phyloP scores from a whole-genome alignment of 2,329 filamentous ascomycete genomes.

The Xylaria digitata region DNA sequence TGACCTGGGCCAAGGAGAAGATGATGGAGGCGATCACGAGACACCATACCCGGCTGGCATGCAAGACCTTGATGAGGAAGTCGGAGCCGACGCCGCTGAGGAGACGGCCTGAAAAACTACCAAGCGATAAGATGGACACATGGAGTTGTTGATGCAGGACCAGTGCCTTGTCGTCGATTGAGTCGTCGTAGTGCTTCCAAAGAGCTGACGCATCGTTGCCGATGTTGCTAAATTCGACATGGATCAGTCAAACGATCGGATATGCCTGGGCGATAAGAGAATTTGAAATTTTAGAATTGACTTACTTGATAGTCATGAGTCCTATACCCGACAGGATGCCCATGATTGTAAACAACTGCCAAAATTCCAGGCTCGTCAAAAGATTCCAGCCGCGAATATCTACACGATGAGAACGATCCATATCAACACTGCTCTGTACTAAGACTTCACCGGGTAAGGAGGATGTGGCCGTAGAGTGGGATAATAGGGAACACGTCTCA shows the following conservation, averaged over 20 bases:
- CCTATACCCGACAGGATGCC: constrained; percentile 92
- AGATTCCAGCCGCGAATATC: constrained; percentile 89
- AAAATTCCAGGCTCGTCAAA: constrained; percentile 81
- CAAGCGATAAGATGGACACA: constrained; percentile 91
- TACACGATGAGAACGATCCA: constrained; percentile 80
- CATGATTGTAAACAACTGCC: constrained; percentile 89
- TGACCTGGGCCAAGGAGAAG: constrained; percentile 78
- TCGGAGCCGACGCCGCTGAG: constrained; percentile 89
- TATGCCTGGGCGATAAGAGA: no score
- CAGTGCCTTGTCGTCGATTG: constrained; percentile 78
- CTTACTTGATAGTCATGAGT: constrained; percentile 98
- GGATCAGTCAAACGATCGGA: not conserved
- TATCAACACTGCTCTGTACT: constrained; percentile 72
- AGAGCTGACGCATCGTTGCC: constrained; percentile 89
- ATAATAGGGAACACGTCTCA: constrained; percentile 86
- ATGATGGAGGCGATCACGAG: constrained; percentile 80
- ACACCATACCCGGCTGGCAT: constrained; percentile 90
- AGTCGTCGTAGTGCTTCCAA: constrained; percentile 86
- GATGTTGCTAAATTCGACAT: constrained; percentile 76
- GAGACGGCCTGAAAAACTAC: constrained; percentile 85
- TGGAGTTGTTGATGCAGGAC: constrained; percentile 87
- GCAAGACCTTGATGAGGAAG: constrained; percentile 82
- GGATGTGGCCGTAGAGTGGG: constrained; percentile 65
- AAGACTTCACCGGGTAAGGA: constrained; percentile 63
- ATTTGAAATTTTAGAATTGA: constrained; percentile 34